Evolutionary conservation across 1,284 basidiomycete species (phyloP).

Genomic region (Moesziomyces parantarcticus): DNA sequence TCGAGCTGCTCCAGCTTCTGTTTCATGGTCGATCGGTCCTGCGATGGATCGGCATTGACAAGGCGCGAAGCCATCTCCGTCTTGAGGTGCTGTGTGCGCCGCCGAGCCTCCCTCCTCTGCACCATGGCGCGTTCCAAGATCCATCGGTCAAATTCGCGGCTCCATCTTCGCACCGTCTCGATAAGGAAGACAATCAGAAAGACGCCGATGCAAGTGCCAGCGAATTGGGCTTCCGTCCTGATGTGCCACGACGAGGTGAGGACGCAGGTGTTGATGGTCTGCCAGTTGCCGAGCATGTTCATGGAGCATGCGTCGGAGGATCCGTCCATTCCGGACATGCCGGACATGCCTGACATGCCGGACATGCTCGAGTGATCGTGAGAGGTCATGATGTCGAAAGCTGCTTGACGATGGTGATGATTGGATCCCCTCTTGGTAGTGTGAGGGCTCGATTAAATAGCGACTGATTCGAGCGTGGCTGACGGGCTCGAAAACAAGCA

Average conservation of each 20-base stretch:
- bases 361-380: constrained; percentile 35
- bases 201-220: constrained; percentile 61
- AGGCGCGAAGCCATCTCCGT: constrained; percentile 33
- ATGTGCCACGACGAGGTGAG: constrained; percentile 60
- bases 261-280: constrained; percentile 51
- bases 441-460: not conserved
- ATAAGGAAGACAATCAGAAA: constrained; percentile 58
- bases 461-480: not conserved
- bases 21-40: constrained; percentile 20
- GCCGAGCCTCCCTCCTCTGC: constrained; percentile 23
- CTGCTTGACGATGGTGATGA: not conserved
- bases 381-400: constrained; percentile 14
- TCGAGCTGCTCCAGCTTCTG: constrained; percentile 36
- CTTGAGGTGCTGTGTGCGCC: constrained; percentile 24
- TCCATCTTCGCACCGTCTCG: constrained; percentile 55
- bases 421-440: not conserved
- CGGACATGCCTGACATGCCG: constrained; percentile 21
- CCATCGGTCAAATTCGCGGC: constrained; percentile 57
- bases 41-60: constrained; percentile 17
- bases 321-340: constrained; percentile 31
- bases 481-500: too few relatives aligned
- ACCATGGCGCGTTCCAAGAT: constrained; percentile 48
- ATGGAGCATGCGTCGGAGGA: constrained; percentile 35
- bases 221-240: constrained; percentile 50
- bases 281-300: constrained; percentile 55